Conservation (phyloP, 192 early-diverging fungal species). For the Backusella westeae region DNA sequence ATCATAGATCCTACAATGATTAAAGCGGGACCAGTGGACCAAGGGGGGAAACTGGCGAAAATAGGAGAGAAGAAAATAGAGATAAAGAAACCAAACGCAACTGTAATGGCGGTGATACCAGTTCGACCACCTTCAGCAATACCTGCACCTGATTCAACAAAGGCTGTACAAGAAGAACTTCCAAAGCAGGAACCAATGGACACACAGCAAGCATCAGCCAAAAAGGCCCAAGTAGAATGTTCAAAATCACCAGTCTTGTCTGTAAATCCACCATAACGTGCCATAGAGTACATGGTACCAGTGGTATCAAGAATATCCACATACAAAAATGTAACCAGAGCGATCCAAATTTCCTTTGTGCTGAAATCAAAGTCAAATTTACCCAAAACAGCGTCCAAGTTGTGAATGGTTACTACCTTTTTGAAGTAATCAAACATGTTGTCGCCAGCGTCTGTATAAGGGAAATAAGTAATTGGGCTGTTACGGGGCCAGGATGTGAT, state of each 20-base stretch:
- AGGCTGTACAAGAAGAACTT: constrained; percentile 72
- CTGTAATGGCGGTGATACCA: constrained; percentile 68
- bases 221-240: constrained; percentile 69
- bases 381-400: constrained; percentile 42
- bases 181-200: constrained; percentile 68
- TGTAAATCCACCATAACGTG: constrained; percentile 77
- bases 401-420: constrained; percentile 49
- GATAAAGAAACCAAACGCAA: constrained; percentile 70
- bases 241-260: constrained; percentile 76
- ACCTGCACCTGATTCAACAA: constrained; percentile 81
- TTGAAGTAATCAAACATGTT: constrained; percentile 66
- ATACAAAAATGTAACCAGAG: constrained; percentile 78
- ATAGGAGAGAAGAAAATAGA: constrained; percentile 82
- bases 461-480: constrained; percentile 75
- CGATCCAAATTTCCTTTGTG: constrained; percentile 68
- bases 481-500: constrained; percentile 73
- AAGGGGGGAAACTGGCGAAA: constrained; percentile 80
- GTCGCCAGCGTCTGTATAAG: constrained; percentile 58
- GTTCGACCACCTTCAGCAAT: constrained; percentile 80
- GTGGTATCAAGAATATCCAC: constrained; percentile 87
- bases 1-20: constrained; percentile 80
- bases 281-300: constrained; percentile 83
- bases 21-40: constrained; percentile 81
- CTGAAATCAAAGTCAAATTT: constrained; percentile 60
- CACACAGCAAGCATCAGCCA: constrained; percentile 65